Evolutionary conservation across 768 basidiomycete species (phyloP).

Genomic region (Phaffia australis): DNA sequence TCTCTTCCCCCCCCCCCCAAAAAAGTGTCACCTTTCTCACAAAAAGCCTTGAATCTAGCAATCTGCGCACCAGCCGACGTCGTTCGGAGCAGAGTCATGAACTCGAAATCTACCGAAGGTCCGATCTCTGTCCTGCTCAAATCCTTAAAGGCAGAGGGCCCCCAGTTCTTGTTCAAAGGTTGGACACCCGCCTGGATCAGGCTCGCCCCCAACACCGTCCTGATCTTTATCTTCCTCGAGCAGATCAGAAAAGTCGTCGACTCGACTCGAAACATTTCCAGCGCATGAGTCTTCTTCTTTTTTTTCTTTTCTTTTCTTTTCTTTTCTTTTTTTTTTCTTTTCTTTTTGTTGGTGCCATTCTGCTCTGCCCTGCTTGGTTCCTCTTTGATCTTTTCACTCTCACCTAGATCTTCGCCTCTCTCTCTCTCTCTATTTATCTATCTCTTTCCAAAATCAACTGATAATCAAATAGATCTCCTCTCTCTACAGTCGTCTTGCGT

Average conservation of each 20-base stretch:
- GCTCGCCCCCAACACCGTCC: constrained; percentile 52
- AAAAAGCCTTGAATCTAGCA: constrained; percentile 35
- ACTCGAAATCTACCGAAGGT: constrained; percentile 62
- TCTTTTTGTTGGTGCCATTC: not conserved
- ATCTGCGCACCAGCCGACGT: constrained; percentile 84
- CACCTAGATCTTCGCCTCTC: not conserved
- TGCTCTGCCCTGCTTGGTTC: not conserved
- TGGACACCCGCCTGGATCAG: constrained; percentile 72
- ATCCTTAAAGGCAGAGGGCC: constrained; percentile 61
- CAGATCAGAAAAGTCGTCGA: constrained; percentile 16
- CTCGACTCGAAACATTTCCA: not conserved
- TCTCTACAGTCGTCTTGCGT: not conserved
- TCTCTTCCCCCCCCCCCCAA: no score
- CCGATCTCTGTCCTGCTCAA: constrained; percentile 55
- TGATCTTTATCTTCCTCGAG: constrained; percentile 75
- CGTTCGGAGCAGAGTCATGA: constrained; percentile 80
- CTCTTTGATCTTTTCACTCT: not conserved
- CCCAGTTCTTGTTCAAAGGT: constrained; percentile 87
- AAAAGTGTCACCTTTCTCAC: no score
- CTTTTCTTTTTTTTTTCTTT: not conserved
- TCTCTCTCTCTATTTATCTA: not conserved
- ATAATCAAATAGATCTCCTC: not conserved
- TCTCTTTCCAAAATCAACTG: constrained; percentile 17
- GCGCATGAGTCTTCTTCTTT: not conserved
- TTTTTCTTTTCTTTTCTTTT: not conserved